phyloP scores from a whole-genome alignment of 371 early-diverging fungal species.

The Quaeritorhiza haematococci region DNA sequence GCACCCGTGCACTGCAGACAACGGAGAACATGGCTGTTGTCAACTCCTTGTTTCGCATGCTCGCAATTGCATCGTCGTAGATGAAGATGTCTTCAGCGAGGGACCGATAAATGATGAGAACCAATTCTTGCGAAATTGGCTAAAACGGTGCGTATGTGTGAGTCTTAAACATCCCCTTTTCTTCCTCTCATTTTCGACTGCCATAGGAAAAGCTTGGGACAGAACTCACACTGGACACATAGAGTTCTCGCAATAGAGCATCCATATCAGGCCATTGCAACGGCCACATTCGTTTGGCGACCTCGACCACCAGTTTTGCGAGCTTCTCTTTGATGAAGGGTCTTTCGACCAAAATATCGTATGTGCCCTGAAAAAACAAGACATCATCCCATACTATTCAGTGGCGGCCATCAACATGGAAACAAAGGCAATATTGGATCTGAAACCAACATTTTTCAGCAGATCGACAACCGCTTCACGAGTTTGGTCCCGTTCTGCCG shows the following conservation, averaged over 20 bases:
- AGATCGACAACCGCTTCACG: conserved; percentile 28
- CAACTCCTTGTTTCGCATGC: conserved; percentile 43
- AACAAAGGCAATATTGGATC: not conserved
- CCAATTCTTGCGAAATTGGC: conserved; percentile 36
- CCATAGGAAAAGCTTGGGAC: not conserved
- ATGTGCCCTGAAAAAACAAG: conserved; percentile 7
- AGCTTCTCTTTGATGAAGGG: conserved; percentile 46
- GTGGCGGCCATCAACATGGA: not conserved
- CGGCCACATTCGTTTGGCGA: conserved; percentile 56
- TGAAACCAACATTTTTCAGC: conserved; percentile 25
- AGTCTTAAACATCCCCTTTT: not conserved
- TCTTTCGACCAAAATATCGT: conserved; percentile 9
- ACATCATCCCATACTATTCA: not conserved
- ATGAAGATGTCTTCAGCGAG: conserved; percentile 52
- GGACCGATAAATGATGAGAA: conserved; percentile 35
- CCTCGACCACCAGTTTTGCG: conserved; percentile 43
- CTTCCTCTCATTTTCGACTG: conserved; percentile 5
- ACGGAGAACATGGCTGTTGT: conserved; percentile 37
- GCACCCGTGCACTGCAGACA: conserved; percentile 5
- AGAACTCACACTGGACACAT: conserved; percentile 31
- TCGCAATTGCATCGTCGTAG: conserved; percentile 50
- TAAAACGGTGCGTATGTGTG: conserved; percentile 5
- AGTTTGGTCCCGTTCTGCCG: conserved; percentile 24
- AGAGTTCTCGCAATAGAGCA: conserved; percentile 29
- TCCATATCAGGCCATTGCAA: conserved; percentile 50